A percentile compares a stretch with the other conserved stretches of the same genome.
Conservation (phyloP, 2,329 filamentous ascomycete species). For the Aspergillus brasiliensis region DNA sequence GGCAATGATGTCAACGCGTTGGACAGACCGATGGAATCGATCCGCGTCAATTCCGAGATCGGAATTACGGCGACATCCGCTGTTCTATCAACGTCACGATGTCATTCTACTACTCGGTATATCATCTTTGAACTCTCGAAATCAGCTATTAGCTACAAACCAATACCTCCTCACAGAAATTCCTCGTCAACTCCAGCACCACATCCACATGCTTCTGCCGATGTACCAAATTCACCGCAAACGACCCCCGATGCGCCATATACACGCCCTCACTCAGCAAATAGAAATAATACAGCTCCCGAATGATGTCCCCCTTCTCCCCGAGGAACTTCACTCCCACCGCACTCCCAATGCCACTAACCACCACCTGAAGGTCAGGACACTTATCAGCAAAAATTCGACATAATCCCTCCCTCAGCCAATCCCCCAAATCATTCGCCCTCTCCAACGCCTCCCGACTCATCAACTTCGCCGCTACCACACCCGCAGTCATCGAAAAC, state of each 20-base stretch:
- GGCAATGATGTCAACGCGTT: not conserved
- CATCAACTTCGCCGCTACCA: constrained; percentile 33
- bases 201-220: not conserved
- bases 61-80: not conserved
- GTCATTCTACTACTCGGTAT: too few species aligned
- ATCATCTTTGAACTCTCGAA: too few species aligned
- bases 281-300: not conserved
- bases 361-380: not conserved
- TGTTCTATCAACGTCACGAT: too few species aligned
- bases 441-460: constrained; percentile 18
- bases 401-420: constrained; percentile 18
- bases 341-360: not conserved
- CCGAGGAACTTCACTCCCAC: not conserved
- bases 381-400: constrained; percentile 9
- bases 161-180: not conserved
- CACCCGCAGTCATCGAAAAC: constrained; percentile 61
- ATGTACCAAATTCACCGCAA: not conserved
- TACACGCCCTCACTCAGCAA: not conserved
- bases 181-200: not conserved
- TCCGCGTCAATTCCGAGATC: not conserved
- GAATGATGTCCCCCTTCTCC: not conserved
- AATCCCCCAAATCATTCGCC: constrained; percentile 31
- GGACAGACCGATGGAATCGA: not conserved
- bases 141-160: not conserved
- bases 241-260: not conserved